Base-by-base conservation (phyloP, 2,329 filamentous ascomycete species). In the Septoria linicola region DNA sequence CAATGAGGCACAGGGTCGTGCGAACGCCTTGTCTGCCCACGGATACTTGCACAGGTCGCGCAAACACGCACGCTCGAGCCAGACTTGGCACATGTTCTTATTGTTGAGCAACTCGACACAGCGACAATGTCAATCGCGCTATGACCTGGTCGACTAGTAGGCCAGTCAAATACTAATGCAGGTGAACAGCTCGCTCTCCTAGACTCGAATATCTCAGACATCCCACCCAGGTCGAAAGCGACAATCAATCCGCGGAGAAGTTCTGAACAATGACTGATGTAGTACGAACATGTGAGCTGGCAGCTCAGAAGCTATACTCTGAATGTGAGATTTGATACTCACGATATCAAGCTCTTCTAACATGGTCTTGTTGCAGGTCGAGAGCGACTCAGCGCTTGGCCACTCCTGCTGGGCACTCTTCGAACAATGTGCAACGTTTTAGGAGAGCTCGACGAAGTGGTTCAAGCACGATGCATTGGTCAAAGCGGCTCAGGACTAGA, bases 391-490 rank as follows among this genome's bases (percentile, higher is more conserved):
- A n/a, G n/a, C n/a, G n/a, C n/a, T 8, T 58, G 44, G 43, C 53
- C 36, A 14, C 20, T 46, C 2, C 37, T 58, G 3, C 46, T 53
- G 10, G 43, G 43, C 37, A 48, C 49, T 23, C 37, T 58, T 13
- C 53, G 55, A 20, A 46, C 14, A 10, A 41, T 59, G 6, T 57
- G 59, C 17, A 61, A 61, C 32, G 42, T 44, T 23, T 46, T 61
- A 3, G 59, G 53, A 40, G 57, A 61, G 16, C 46, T 52, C 4
- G 57, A 59, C 30, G 57, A 61, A 17, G 42, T 59, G 3, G 41
- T 36, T n/a, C 49, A 48, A 20, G n/a, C 8, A 13, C 14, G 27
- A 21, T 35, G 20, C 25, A 43, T 11, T 36, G 25, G 13, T 20
- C 34, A 10, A 21, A 30, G 27, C 21, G 48, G 19, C 35, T 49